Evolutionary conservation across 208 protist species (phyloP).

Genomic region (Trypanosoma congolense): DNA sequence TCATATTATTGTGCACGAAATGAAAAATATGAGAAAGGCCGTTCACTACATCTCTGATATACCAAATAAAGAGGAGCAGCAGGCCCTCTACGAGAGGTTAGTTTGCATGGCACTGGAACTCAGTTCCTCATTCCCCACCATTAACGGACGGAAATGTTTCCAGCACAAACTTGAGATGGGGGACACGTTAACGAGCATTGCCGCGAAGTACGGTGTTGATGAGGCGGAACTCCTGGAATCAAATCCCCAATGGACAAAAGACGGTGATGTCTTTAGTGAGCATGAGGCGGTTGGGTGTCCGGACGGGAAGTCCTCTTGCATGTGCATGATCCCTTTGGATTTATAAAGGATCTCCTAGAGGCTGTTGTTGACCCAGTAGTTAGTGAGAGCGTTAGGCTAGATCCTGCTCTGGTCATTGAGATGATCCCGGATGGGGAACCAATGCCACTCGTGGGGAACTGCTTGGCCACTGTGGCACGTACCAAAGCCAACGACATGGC

Average conservation of each 20-base stretch:
- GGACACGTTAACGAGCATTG: constrained; percentile 50
- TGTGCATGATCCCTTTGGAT: constrained; percentile 55
- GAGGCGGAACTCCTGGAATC: constrained; percentile 20
- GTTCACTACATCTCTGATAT: constrained; percentile 39
- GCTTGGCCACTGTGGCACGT: constrained; percentile 44
- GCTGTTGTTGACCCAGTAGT: constrained; percentile 50
- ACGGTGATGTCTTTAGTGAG: not conserved
- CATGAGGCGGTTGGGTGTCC: too few species aligned
- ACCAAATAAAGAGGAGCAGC: constrained; percentile 50
- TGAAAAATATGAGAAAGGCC: constrained; percentile 47
- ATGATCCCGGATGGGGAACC: constrained; percentile 42
- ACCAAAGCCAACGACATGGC: constrained; percentile 33
- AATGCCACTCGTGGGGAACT: constrained; percentile 37
- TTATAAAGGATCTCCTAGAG: constrained; percentile 40
- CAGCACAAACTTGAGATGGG: constrained; percentile 30
- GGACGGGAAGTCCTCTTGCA: too few species aligned
- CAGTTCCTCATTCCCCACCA: constrained; percentile 29
- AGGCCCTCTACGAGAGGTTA: constrained; percentile 42
- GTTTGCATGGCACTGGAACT: constrained; percentile 37
- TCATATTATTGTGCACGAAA: constrained; percentile 50
- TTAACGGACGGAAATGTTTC: constrained; percentile 20
- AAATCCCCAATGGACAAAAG: constrained; percentile 9
- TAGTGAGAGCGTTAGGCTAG: constrained; percentile 34
- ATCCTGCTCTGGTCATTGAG: constrained; percentile 42
- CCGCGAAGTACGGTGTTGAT: constrained; percentile 37